Conservation (phyloP, 495 filamentous ascomycete species). For the Lindgomyces ingoldianus region DNA sequence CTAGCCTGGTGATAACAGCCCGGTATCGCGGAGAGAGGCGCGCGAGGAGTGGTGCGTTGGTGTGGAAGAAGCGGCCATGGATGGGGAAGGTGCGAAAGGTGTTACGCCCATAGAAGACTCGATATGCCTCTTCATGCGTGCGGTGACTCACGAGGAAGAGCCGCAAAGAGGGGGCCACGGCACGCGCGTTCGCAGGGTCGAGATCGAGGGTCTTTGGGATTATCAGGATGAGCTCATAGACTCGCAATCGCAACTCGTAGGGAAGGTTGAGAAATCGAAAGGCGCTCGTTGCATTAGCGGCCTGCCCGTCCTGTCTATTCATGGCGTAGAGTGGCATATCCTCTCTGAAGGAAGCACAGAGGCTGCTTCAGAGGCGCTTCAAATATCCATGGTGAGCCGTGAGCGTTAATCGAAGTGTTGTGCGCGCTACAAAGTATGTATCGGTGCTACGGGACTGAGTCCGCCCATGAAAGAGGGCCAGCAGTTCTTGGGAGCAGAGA, state of each 20-base stretch:
- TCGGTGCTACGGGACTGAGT: conserved; percentile 48
- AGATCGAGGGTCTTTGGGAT: conserved; percentile 65
- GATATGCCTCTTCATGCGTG: conserved; percentile 70
- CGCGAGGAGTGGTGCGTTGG: conserved; percentile 63
- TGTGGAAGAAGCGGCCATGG: conserved; percentile 67
- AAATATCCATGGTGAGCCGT: conserved; percentile 42
- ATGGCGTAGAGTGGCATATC: neutral
- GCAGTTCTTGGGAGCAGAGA: conserved; percentile 65
- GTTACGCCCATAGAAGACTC: conserved; percentile 73
- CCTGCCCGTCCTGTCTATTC: neutral
- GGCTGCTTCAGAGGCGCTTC: conserved; percentile 24
- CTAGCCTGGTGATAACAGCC: conserved; percentile 63
- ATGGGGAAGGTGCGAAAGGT: conserved; percentile 78
- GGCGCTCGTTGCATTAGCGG: conserved; percentile 20
- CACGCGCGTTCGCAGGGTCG: conserved; percentile 64
- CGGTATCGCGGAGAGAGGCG: conserved; percentile 68
- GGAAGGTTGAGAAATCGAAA: conserved; percentile 81
- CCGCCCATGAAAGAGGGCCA: conserved; percentile 38
- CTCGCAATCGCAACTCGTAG: conserved; percentile 69
- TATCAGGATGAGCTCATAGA: conserved; percentile 66
- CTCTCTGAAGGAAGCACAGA: conserved; percentile 26
- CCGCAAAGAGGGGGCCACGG: conserved; percentile 56
- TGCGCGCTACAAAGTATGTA: conserved; percentile 35
- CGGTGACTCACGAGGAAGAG: conserved; percentile 65
- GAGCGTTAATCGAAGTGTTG: neutral